phyloP scores from a whole-genome alignment of 1,284 basidiomycete species.

The Fomitiporia mediterranea region DNA sequence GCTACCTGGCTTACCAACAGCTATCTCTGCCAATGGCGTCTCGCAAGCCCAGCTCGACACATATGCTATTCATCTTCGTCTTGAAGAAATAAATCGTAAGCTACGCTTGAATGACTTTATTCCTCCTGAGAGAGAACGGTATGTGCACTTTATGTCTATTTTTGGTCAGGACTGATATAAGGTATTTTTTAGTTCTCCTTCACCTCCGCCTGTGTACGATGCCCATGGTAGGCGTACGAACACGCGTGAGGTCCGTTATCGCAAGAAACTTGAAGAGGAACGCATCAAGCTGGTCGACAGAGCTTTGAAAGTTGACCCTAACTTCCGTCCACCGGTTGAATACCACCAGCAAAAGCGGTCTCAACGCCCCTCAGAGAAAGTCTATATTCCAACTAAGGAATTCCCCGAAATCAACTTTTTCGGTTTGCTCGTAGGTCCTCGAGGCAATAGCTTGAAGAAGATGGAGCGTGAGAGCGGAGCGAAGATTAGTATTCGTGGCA shows the following conservation, averaged over 20 bases:
- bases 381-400: conserved; percentile 99
- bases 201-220: conserved; percentile 97
- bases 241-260: conserved; percentile 96
- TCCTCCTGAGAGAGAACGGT: conserved; percentile 93
- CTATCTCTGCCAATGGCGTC: conserved; percentile 87
- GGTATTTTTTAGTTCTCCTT: conserved; percentile 72
- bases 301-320: conserved; percentile 96
- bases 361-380: conserved; percentile 91
- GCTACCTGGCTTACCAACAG: conserved; percentile 86
- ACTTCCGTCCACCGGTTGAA: conserved; percentile 93
- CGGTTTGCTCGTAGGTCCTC: conserved; percentile 94
- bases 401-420: conserved; percentile 99
- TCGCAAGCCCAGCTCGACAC: conserved; percentile 92
- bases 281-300: conserved; percentile 90
- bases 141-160: conserved; percentile 22
- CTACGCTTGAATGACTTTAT: conserved; percentile 91
- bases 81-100: conserved; percentile 98
- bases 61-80: conserved; percentile 88
- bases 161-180: conserved; percentile 4
- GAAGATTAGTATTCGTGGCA: conserved; percentile 97
- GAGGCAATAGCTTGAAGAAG: conserved; percentile 98
- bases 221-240: conserved; percentile 96
- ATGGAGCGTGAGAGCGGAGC: conserved; percentile 99
- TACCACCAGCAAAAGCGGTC: conserved; percentile 93
- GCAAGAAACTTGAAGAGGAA: conserved; percentile 97